Percentiles rank a stretch among this genome's conserved stretches.
Conservation (phyloP, 805 yeast genomes). For the Sugiyamaella mastotermitis region DNA sequence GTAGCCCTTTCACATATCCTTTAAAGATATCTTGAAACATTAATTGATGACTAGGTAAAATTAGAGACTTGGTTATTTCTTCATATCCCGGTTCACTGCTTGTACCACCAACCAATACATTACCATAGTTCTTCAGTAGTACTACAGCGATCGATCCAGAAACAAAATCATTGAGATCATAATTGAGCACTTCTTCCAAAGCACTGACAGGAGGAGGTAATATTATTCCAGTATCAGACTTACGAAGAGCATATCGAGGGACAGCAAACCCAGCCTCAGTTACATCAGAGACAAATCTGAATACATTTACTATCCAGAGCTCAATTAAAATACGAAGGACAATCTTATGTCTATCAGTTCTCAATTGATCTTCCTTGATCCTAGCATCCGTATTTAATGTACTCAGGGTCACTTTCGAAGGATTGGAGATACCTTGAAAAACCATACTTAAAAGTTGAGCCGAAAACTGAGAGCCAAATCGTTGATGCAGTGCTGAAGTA, state of each 20-base stretch:
- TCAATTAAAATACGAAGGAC: conserved; percentile 52
- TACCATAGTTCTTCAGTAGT: conserved; percentile 55
- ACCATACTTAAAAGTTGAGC: conserved; percentile 39
- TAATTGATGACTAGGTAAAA: conserved; percentile 20
- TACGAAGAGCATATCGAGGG: conserved; percentile 39
- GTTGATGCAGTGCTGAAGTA: conserved; percentile 67
- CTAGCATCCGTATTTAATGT: conserved; percentile 24
- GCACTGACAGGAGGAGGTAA: conserved; percentile 40
- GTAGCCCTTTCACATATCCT: conserved; percentile 45
- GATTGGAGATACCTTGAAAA: conserved; percentile 22
- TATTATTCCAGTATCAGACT: conserved; percentile 10
- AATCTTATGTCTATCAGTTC: conserved; percentile 39
- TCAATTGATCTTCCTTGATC: conserved; percentile 41
- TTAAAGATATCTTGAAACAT: conserved; percentile 34
- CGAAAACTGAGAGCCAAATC: conserved; percentile 55
- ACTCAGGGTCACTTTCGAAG: conserved; percentile 18
- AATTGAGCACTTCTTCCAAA: conserved; percentile 40
- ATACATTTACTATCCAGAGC: conserved; percentile 51
- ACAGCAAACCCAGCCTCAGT: conserved; percentile 28
- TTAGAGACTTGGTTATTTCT: conserved; percentile 4
- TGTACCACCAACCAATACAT: conserved; percentile 16
- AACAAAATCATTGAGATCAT: conserved; percentile 28
- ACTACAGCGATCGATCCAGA: conserved; percentile 20
- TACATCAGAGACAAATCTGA: conserved; percentile 40
- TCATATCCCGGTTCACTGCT: neutral